These are phyloP conservation scores for Phytophthora constricta DNA, from an alignment of 352 stramenopile genomes.

Conservation along the genomic window DNA sequence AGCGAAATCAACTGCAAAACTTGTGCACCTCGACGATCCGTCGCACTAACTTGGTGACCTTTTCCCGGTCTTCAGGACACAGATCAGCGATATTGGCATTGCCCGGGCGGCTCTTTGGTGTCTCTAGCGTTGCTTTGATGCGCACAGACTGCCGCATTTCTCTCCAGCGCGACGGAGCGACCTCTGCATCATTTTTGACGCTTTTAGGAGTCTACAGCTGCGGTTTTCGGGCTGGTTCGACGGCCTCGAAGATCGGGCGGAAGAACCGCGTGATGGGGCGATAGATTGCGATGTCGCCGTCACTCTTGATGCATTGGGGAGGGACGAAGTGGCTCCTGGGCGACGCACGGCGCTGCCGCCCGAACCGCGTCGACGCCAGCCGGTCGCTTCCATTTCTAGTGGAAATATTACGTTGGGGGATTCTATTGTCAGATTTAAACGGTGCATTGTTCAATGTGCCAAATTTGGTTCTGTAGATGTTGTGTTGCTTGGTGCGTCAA, in stretches of 20 bases:
- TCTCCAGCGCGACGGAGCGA: constrained; percentile 61
- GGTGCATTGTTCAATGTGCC: too few species aligned
- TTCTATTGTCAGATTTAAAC: too few species aligned
- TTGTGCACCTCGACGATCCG: constrained; percentile 71
- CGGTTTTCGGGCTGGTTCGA: constrained; percentile 28
- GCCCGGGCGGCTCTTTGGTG: constrained; percentile 10
- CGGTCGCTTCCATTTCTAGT: too few species aligned
- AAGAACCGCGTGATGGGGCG: background rate
- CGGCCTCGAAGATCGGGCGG: background rate
- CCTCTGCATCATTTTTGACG: background rate
- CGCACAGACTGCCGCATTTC: constrained; percentile 71
- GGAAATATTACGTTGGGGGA: too few species aligned
- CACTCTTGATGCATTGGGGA: constrained; percentile 1
- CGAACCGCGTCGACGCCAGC: constrained; percentile 18
- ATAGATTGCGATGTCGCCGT: constrained; percentile 14
- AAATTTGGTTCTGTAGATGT: too few species aligned
- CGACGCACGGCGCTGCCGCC: constrained; percentile 5
- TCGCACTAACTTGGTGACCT: constrained; percentile 79
- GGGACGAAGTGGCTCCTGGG: constrained; percentile 12
- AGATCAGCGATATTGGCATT: constrained; percentile 71
- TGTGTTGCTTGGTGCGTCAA: too few species aligned
- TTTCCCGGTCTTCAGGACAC: constrained; percentile 77
- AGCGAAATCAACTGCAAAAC: background rate
- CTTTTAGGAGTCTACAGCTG: constrained; percentile 9
- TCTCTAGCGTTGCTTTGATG: constrained; percentile 60